phyloP scores from a whole-genome alignment of 305 asterid genomes.

The Fraxinus velutina region DNA sequence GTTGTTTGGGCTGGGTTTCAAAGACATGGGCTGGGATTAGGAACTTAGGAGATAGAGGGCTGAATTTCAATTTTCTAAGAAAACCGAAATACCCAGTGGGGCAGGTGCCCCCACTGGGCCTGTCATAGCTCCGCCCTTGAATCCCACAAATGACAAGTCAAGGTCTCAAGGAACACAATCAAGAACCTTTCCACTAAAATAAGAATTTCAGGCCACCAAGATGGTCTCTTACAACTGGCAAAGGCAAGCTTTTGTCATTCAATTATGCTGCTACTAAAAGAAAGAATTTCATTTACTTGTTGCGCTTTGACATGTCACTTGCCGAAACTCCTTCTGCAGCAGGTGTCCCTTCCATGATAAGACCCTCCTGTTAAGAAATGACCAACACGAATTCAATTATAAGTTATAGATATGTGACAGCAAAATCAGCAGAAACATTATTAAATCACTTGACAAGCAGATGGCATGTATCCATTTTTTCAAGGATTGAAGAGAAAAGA shows the following conservation, averaged over 20 bases:
- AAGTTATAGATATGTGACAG: not conserved
- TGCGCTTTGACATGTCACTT: constrained; percentile 78
- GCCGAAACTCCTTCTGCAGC: constrained; percentile 91
- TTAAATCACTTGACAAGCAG: constrained; percentile 3
- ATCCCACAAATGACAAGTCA: not conserved
- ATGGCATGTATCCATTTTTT: not conserved
- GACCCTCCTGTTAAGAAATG: constrained; percentile 72
- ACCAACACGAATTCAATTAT: constrained; percentile 15
- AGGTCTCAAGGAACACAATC: not conserved
- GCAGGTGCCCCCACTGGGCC: not conserved
- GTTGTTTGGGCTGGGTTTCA: not conserved
- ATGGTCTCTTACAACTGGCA: not conserved
- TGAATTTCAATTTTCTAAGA: not conserved
- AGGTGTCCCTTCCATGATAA: constrained; percentile 70
- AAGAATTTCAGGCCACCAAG: not conserved
- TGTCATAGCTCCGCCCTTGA: not conserved
- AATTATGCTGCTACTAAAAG: not conserved
- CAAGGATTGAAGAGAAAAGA: not conserved
- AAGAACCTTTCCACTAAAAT: not conserved
- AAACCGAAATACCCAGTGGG: not conserved
- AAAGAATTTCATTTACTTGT: constrained; percentile 41
- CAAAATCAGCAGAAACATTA: not conserved
- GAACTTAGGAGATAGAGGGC: not conserved
- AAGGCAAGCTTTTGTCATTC: not conserved
- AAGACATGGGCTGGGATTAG: not conserved